Conservation (phyloP, 2,329 filamentous ascomycete genomes). For the Kalaharituber pfeilii region DNA sequence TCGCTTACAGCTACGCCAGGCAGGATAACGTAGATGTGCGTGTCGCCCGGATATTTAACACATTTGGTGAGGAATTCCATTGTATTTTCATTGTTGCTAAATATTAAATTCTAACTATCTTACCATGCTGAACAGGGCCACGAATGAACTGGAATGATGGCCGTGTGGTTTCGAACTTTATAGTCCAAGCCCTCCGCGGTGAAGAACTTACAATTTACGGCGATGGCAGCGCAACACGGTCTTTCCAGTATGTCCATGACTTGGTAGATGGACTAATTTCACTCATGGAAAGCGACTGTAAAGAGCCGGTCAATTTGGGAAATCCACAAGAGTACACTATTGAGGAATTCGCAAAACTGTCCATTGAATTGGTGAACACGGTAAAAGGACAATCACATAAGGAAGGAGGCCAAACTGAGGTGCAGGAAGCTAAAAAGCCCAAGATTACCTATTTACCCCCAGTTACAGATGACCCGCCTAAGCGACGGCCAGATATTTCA, state of each 20-base stretch:
- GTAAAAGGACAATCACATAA: too few relatives aligned
- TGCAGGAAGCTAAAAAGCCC: constrained; percentile 7
- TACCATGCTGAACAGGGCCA: constrained; percentile 12
- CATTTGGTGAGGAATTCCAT: constrained; percentile 20
- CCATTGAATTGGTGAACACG: constrained; percentile 17
- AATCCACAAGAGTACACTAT: constrained; percentile 24
- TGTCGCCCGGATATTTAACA: constrained; percentile 27
- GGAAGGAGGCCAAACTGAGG: constrained; percentile 6
- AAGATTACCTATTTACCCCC: constrained; percentile 17
- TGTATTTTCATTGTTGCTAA: not conserved
- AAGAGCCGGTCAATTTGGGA: constrained; percentile 24
- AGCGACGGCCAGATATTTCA: constrained; percentile 23
- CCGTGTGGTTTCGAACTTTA: constrained; percentile 26
- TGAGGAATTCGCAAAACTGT: constrained; percentile 22
- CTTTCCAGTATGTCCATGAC: constrained; percentile 25
- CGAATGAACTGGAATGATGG: constrained; percentile 24
- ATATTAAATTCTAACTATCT: too few relatives aligned
- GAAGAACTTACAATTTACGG: constrained; percentile 24
- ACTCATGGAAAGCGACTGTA: constrained; percentile 24
- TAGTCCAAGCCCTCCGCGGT: constrained; percentile 22
- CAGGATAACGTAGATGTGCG: constrained; percentile 23
- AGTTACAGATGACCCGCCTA: constrained; percentile 21
- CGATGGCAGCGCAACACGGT: constrained; percentile 24
- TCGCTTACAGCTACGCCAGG: constrained; percentile 25
- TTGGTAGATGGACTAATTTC: constrained; percentile 23